Evolutionary conservation across 805 yeast genomes (phyloP).

Genomic region (Wickerhamiella sorbophila): DNA sequence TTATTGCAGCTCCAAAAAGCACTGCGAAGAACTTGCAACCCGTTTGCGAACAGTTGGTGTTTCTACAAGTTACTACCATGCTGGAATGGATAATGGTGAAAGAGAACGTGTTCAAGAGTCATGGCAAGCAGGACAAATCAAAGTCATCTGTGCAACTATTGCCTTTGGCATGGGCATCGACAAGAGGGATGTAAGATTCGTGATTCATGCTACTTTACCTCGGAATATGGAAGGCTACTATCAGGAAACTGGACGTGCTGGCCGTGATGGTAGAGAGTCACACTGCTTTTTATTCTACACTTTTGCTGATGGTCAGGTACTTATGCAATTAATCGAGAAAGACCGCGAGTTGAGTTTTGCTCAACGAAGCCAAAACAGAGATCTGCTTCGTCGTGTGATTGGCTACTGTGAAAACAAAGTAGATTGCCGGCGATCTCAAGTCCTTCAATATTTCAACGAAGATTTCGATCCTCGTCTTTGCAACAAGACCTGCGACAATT

Average conservation of each 20-base stretch:
- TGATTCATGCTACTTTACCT: conserved; percentile 77
- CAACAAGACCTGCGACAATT: conserved; percentile 70
- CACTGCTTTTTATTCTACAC: conserved; percentile 74
- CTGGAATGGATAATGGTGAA: conserved; percentile 79
- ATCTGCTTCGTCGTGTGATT: conserved; percentile 66
- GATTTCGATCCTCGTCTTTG: conserved; percentile 54
- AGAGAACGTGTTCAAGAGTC: conserved; percentile 53
- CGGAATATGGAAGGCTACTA: conserved; percentile 90
- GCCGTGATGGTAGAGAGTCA: conserved; percentile 79
- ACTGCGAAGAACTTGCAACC: conserved; percentile 71
- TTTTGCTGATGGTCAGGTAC: conserved; percentile 61
- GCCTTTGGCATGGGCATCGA: conserved; percentile 99
- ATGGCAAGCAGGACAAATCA: conserved; percentile 66
- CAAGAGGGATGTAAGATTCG: conserved; percentile 87
- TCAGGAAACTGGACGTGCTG: conserved; percentile 97
- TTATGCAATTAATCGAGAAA: conserved; percentile 62
- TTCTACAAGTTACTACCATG: conserved; percentile 68
- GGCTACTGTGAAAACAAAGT: conserved; percentile 83
- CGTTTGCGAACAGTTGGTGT: conserved; percentile 45
- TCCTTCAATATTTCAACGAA: conserved; percentile 83
- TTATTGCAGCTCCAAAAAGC: conserved; percentile 79
- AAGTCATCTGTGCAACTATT: conserved; percentile 88
- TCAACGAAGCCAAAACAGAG: conserved; percentile 62
- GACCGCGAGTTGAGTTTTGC: conserved; percentile 52
- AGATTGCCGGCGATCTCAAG: conserved; percentile 83